Percentiles rank a stretch among this genome's conserved stretches.
These are phyloP conservation scores for Rutstroemia sp. DNA, from an alignment of 2,329 filamentous ascomycete genomes.

Conservation along the genomic window DNA sequence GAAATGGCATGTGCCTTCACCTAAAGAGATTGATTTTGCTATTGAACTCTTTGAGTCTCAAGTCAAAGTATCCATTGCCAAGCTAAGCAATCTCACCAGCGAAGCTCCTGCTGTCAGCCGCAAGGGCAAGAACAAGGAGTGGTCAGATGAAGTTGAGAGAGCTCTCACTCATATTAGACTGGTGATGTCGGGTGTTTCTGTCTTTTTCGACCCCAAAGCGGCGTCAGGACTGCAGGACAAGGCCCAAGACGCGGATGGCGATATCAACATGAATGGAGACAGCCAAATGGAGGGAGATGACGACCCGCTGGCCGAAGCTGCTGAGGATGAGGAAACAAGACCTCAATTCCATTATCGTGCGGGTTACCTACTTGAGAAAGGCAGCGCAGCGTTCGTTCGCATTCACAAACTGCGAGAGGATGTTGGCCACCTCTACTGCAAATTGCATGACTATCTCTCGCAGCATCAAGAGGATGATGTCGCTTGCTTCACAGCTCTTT, in stretches of 20 bases:
- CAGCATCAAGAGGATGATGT: constrained; percentile 91
- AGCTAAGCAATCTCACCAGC: constrained; percentile 72
- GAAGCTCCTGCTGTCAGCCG: constrained; percentile 76
- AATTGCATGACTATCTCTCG: constrained; percentile 76
- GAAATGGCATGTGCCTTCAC: constrained; percentile 80
- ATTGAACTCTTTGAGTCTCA: constrained; percentile 84
- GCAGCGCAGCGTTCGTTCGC: constrained; percentile 58
- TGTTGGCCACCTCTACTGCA: constrained; percentile 72
- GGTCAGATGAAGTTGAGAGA: constrained; percentile 93
- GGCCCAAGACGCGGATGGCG: constrained; percentile 38
- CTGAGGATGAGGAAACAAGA: constrained; percentile 74
- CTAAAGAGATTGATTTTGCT: constrained; percentile 79
- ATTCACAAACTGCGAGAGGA: constrained; percentile 77
- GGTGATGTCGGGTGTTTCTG: constrained; percentile 83
- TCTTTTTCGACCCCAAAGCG: constrained; percentile 75
- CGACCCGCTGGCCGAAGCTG: constrained; percentile 50
- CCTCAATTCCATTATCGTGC: constrained; percentile 84
- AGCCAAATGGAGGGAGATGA: constrained; percentile 49
- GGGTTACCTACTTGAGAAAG: constrained; percentile 68
- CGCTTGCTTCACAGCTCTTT: constrained; percentile 86
- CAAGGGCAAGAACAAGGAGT: constrained; percentile 94
- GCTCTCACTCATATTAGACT: constrained; percentile 82
- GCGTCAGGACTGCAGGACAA: constrained; percentile 48
- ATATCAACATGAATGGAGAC: constrained; percentile 39
- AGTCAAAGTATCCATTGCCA: constrained; percentile 65